phyloP scores from a whole-genome alignment of 2,329 filamentous ascomycete genomes.

The Paracorniculantispora psalliotae region DNA sequence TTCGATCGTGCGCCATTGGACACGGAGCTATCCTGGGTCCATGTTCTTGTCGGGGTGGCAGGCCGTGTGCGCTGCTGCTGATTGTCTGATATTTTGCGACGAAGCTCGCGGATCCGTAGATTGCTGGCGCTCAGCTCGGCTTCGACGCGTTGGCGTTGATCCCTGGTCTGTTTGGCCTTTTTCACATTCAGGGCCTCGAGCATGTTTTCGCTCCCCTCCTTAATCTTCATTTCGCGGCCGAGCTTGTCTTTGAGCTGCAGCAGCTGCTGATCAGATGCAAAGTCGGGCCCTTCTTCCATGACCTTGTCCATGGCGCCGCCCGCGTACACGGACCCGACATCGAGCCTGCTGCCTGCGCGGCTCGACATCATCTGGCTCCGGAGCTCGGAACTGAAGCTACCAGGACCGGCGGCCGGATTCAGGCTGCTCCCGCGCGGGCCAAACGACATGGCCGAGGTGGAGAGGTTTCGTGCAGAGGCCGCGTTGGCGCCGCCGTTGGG shows the following conservation, averaged over 20 bases:
- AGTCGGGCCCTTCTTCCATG: constrained; percentile 52
- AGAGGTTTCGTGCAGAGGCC: constrained; percentile 37
- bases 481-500: constrained; percentile 34
- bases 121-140: constrained; percentile 89
- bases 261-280: constrained; percentile 66
- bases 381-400: constrained; percentile 86
- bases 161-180: constrained; percentile 91
- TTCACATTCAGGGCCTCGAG: constrained; percentile 91
- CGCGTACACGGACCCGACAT: constrained; percentile 32
- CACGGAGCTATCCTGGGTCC: constrained; percentile 43
- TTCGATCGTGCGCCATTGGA: constrained; percentile 51
- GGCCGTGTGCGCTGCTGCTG: constrained; percentile 45
- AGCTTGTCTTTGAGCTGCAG: constrained; percentile 75
- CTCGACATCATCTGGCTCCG: constrained; percentile 62
- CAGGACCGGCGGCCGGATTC: constrained; percentile 64
- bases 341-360: constrained; percentile 33
- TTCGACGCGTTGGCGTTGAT: constrained; percentile 73
- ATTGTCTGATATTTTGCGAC: constrained; percentile 55
- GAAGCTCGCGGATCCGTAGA: constrained; percentile 58
- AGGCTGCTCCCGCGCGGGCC: constrained; percentile 64
- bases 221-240: constrained; percentile 96
- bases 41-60: constrained; percentile 48
- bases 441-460: constrained; percentile 55
- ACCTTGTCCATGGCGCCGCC: constrained; percentile 47
- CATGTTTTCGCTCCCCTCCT: constrained; percentile 95